phyloP scores from a whole-genome alignment of 371 early-diverging fungal species.

The Mucor plumbeus region DNA sequence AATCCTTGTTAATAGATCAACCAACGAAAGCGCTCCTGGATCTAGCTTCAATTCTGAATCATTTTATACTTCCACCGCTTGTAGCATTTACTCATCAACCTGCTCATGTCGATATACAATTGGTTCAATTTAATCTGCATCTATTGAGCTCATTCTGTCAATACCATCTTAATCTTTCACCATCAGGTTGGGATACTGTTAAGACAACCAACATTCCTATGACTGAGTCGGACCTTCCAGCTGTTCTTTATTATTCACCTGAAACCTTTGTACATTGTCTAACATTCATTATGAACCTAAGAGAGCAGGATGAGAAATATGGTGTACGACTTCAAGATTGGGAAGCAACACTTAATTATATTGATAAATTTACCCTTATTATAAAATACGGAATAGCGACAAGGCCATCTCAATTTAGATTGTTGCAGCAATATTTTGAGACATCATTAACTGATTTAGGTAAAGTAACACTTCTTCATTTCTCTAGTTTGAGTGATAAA shows the following conservation, averaged over 20 bases:
- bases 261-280: slow-evolving; percentile 18
- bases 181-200: background rate
- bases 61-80: background rate
- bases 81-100: background rate
- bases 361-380: slow-evolving; percentile 10
- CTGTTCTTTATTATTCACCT: slow-evolving; percentile 22
- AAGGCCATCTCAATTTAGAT: background rate
- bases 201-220: background rate
- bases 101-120: background rate
- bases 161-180: background rate
- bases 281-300: slow-evolving; percentile 13
- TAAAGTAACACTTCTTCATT: background rate
- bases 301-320: slow-evolving; percentile 8
- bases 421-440: slow-evolving; percentile 1
- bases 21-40: background rate
- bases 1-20: background rate
- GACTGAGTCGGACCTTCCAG: slow-evolving; percentile 17
- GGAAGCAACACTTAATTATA: slow-evolving; percentile 12
- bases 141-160: slow-evolving; percentile 10
- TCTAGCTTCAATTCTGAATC: background rate
- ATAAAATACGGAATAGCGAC: background rate
- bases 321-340: slow-evolving; percentile 25
- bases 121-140: slow-evolving; percentile 1
- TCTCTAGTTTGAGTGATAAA: background rate
- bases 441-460: slow-evolving; percentile 10